Conservation (phyloP, 495 filamentous ascomycete genomes). For the Aspergillus sclerotiicarbonarius region DNA sequence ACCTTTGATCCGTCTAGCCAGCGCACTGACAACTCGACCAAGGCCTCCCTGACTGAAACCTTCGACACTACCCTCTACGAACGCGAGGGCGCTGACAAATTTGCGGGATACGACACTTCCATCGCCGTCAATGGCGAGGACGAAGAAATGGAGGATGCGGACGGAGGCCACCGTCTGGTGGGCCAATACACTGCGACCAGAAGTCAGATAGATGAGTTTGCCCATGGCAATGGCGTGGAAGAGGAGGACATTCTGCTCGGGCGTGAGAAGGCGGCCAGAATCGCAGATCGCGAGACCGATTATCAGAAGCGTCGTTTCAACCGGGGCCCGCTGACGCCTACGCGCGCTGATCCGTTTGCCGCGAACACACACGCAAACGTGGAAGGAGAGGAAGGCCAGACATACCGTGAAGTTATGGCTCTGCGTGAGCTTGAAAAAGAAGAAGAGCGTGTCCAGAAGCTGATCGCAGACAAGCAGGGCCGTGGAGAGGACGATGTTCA, state of each 20-base stretch:
- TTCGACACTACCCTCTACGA: constrained; percentile 96
- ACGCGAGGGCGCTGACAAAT: constrained; percentile 75
- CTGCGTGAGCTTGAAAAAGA: constrained; percentile 88
- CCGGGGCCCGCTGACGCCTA: constrained; percentile 76
- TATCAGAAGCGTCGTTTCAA: constrained; percentile 95
- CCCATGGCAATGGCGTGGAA: constrained; percentile 76
- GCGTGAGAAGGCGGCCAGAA: constrained; percentile 84
- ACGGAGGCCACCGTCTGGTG: constrained; percentile 74
- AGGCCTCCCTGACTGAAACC: constrained; percentile 90
- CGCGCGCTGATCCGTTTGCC: constrained; percentile 84
- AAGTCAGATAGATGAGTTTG: constrained; percentile 92
- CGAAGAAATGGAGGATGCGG: constrained; percentile 77
- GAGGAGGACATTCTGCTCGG: constrained; percentile 89
- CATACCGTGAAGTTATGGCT: constrained; percentile 90
- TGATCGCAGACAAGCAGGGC: constrained; percentile 74
- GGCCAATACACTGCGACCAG: constrained; percentile 95
- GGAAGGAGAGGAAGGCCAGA: constrained; percentile 66
- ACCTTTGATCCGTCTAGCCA: constrained; percentile 83
- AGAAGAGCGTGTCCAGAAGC: constrained; percentile 79
- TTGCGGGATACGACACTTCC: constrained; percentile 84
- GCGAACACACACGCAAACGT: constrained; percentile 67
- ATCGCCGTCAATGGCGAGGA: constrained; percentile 82
- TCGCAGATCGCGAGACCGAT: constrained; percentile 89
- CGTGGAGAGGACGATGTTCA: constrained; percentile 57
- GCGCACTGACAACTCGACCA: constrained; percentile 86